Conservation (phyloP, 495 filamentous ascomycete genomes). For the Xylaria curta region DNA sequence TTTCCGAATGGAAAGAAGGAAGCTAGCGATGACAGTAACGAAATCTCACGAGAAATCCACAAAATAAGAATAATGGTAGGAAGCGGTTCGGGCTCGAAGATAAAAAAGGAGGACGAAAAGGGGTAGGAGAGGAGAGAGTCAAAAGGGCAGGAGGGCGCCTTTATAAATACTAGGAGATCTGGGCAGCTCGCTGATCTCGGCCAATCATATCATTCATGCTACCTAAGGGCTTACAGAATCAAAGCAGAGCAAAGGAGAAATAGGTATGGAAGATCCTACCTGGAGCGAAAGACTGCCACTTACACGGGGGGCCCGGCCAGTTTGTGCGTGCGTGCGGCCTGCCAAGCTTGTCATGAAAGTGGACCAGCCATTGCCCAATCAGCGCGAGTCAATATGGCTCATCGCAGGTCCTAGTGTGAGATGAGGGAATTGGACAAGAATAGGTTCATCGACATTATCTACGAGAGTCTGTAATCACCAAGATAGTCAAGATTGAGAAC, state of each 20-base stretch:
- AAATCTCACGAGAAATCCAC: background rate
- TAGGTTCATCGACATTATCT: background rate
- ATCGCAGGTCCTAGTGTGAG: background rate
- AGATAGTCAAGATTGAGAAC: background rate
- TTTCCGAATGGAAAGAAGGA: background rate
- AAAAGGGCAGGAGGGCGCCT: background rate
- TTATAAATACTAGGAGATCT: conserved; percentile 9
- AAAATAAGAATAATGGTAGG: background rate
- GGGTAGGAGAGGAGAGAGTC: conserved; percentile 22
- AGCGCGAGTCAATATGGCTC: background rate
- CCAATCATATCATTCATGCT: conserved; percentile 13
- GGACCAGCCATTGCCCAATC: conserved; percentile 15
- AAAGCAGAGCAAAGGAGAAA: background rate
- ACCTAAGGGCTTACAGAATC: background rate
- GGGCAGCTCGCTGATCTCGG: background rate
- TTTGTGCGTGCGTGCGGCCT: conserved; percentile 8
- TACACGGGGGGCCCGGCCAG: conserved; percentile 3
- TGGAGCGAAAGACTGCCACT: conserved; percentile 15
- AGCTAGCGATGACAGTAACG: background rate
- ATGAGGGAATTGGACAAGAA: background rate
- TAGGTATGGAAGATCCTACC: background rate
- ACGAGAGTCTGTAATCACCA: background rate
- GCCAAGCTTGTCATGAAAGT: conserved; percentile 20
- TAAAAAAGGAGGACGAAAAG: conserved; percentile 12
- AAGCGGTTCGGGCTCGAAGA: background rate